phyloP scores from a whole-genome alignment of 2,329 filamentous ascomycete species.

The Chalara sp. region DNA sequence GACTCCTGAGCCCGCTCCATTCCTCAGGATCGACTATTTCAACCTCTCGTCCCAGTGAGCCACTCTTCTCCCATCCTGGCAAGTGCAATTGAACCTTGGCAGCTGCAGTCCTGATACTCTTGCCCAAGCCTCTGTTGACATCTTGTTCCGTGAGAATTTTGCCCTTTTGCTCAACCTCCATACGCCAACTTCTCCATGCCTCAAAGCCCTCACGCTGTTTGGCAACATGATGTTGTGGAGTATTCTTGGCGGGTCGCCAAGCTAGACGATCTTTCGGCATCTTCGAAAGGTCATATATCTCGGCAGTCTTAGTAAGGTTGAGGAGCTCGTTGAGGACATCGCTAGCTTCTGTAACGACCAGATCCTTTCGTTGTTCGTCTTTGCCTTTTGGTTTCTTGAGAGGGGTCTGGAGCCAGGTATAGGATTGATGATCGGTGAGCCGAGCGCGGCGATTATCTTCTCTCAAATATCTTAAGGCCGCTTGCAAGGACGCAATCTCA shows the following conservation, averaged over 20 bases:
- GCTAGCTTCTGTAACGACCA: constrained; percentile 54
- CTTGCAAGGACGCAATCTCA: constrained; percentile 59
- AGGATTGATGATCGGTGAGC: constrained; percentile 44
- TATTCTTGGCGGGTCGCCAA: constrained; percentile 59
- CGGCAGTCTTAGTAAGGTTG: constrained; percentile 48
- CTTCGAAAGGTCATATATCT: constrained; percentile 51
- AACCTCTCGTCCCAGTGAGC: constrained; percentile 17
- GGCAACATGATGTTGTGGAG: constrained; percentile 60
- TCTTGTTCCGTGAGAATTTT: constrained; percentile 30
- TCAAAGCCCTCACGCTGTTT: constrained; percentile 60
- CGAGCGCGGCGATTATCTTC: constrained; percentile 60
- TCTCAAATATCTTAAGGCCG: constrained; percentile 60
- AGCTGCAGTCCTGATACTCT: constrained; percentile 12
- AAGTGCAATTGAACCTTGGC: constrained; percentile 22
- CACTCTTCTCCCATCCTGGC: constrained; percentile 21
- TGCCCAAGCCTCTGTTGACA: constrained; percentile 14
- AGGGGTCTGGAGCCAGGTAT: constrained; percentile 60
- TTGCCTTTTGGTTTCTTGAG: constrained; percentile 37
- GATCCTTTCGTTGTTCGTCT: constrained; percentile 40
- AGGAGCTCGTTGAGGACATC: constrained; percentile 61
- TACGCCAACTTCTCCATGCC: constrained; percentile 52
- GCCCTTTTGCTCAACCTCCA: constrained; percentile 47
- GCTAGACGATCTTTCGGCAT: constrained; percentile 53
- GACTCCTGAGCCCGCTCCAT: constrained; percentile 24
- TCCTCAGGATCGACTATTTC: constrained; percentile 24